A percentile compares a stretch with the other conserved stretches of the same genome.
phyloP scores from a whole-genome alignment of 2,329 filamentous ascomycete species.

The Colletotrichum tofieldiae region DNA sequence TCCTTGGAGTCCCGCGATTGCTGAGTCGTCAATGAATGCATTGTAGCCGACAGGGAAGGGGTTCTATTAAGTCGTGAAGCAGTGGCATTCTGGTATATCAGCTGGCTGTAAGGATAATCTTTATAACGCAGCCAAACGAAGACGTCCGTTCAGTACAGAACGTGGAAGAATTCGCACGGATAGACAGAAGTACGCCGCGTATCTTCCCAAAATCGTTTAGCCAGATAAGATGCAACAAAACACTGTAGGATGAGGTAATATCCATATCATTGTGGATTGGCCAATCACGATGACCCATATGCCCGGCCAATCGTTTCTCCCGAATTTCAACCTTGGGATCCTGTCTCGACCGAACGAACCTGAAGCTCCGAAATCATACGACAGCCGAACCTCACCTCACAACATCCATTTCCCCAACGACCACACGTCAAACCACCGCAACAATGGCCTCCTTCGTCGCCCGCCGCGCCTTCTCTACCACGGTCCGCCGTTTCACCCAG shows the following conservation, averaged over 20 bases:
- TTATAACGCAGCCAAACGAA: background rate
- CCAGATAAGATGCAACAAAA: background rate
- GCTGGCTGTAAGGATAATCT: background rate
- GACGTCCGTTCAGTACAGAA: background rate
- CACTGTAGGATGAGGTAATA: constrained; percentile 41
- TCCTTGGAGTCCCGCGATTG: background rate
- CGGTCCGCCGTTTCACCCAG: constrained; percentile 63
- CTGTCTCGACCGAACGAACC: constrained; percentile 33
- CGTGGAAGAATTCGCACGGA: background rate
- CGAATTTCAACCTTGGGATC: constrained; percentile 39
- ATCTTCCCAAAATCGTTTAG: background rate
- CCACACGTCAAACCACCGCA: constrained; percentile 45
- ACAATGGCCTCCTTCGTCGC: constrained; percentile 72
- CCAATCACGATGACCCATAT: constrained; percentile 32
- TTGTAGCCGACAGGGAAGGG: background rate
- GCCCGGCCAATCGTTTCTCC: constrained; percentile 44
- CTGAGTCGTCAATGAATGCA: background rate
- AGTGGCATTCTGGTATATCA: background rate
- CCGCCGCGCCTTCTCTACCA: constrained; percentile 70
- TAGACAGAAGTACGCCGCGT: background rate
- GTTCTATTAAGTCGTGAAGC: background rate
- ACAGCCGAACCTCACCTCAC: constrained; percentile 34
- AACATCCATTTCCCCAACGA: constrained; percentile 30
- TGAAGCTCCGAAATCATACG: constrained; percentile 44
- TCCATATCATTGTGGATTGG: constrained; percentile 28